A percentile compares a stretch with the other conserved stretches of the same genome.
Evolutionary conservation across 2,329 filamentous ascomycete genomes (phyloP).

Genomic region (Verticillium alfalfae): DNA sequence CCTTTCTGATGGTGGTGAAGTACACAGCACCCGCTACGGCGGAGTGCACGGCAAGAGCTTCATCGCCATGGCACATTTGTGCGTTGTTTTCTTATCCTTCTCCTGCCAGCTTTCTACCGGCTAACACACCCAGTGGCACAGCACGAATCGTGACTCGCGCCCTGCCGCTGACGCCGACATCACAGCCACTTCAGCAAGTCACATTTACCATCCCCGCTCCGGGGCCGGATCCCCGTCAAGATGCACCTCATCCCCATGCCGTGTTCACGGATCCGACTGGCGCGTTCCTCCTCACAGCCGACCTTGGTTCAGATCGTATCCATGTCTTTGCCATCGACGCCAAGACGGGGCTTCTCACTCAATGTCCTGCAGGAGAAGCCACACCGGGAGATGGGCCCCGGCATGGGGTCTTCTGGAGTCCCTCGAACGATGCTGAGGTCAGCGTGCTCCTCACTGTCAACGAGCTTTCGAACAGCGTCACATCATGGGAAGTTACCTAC

Average conservation of each 20-base stretch:
- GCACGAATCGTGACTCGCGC: constrained; percentile 37
- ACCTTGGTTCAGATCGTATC: constrained; percentile 49
- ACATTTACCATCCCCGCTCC: constrained; percentile 33
- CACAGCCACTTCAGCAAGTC: constrained; percentile 26
- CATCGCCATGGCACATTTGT: constrained; percentile 39
- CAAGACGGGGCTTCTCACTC: constrained; percentile 35
- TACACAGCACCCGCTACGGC: constrained; percentile 34
- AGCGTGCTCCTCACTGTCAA: constrained; percentile 31
- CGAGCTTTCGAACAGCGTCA: constrained; percentile 44
- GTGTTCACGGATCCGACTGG: constrained; percentile 43
- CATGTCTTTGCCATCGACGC: constrained; percentile 46
- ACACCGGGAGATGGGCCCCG: constrained; percentile 44
- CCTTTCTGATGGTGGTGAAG: constrained; percentile 26
- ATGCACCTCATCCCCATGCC: constrained; percentile 49
- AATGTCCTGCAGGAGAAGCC: constrained; percentile 35
- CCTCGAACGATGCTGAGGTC: constrained; percentile 11
- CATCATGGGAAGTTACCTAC: constrained; percentile 43
- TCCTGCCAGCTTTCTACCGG: not conserved
- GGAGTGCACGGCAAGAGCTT: constrained; percentile 29
- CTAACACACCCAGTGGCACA: constrained; percentile 22
- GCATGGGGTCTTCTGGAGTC: constrained; percentile 45
- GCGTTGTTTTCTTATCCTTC: constrained; percentile 10
- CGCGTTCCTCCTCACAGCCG: constrained; percentile 41
- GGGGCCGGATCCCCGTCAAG: constrained; percentile 45
- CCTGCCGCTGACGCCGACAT: constrained; percentile 25